Base-by-base conservation (phyloP, 2,329 filamentous ascomycete species). In the Alternaria incomplexa region DNA sequence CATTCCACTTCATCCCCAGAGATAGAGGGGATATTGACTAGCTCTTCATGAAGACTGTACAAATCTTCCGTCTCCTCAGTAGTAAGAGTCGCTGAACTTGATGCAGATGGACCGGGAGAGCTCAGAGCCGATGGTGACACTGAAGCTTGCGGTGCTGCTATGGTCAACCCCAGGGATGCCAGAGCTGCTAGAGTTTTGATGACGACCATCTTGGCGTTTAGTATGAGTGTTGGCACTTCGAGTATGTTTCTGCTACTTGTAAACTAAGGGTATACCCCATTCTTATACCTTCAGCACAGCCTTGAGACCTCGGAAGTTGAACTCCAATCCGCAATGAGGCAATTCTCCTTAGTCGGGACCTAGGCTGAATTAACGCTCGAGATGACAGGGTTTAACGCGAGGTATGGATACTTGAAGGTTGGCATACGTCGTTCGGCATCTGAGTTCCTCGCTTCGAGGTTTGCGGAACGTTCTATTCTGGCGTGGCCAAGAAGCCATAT, bases 1-100 rank as follows among this genome's bases (percentile, higher is more conserved):
- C 92, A 88, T 1, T 85, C 82, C 45, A 86, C 83, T 77, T 97
- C 93, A 62, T 89, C 84, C 53, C 87, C 88, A 7, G 71, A 74
- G 9, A 74, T 68, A 3, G 73, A 75, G 5, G 71, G 70, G 8
- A 75, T 75, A 13, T 74, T 71, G 26, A 75, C 70, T 2, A 75
- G 57, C 6, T 68, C 61, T 51, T 73, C 63, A 47, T 75, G 73
- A 13, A 75, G 65, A 36, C 57, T 61, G 25, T 69, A 71, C 3
- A 75, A 59, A 15, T 70, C 76, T 23, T 77, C 68, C 11, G 32
- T 62, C 25, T 73, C 69, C 44, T 64, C 65, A 3, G 61, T 28
- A 2, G 65, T 69, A 28, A 73, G 53, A 11, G 53, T 47, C 12
- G 52, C 26, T 13, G 23, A 44, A 6, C n/a, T 50, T 17, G 57